A percentile compares a stretch with the other conserved stretches of the same genome.
Evolutionary conservation across 2,329 filamentous ascomycete genomes (phyloP).

Genomic region (Basipetospora chlamydospora): DNA sequence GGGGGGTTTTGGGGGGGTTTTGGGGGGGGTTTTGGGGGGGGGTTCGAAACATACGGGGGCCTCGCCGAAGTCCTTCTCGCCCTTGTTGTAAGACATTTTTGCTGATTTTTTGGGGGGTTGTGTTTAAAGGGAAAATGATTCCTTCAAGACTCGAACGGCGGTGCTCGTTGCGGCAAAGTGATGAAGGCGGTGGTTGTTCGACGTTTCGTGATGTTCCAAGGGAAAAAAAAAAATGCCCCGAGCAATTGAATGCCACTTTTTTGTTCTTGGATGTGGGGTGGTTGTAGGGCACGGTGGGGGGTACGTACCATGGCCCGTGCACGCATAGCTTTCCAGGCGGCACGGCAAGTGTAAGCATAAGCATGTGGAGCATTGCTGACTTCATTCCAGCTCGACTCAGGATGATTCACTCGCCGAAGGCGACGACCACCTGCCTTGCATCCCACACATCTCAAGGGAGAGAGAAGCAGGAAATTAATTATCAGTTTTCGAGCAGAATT

Average conservation of each 20-base stretch:
- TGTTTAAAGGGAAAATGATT: slow-evolving; percentile 12
- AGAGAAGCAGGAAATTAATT: too few relatives aligned
- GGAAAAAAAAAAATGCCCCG: slow-evolving; percentile 1
- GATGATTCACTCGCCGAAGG: too few relatives aligned
- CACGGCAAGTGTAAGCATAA: too few relatives aligned
- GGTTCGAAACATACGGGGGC: slow-evolving; percentile 53
- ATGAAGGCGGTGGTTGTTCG: slow-evolving; percentile 40
- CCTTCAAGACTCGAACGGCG: slow-evolving; percentile 72
- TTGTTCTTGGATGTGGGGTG: too few relatives aligned
- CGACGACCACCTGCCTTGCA: too few relatives aligned
- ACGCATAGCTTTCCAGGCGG: too few relatives aligned
- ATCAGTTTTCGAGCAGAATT: too few relatives aligned
- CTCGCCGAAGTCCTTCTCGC: slow-evolving; percentile 86
- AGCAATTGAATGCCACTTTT: slow-evolving; percentile 1
- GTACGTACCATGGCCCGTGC: too few relatives aligned
- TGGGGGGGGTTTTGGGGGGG: slow-evolving; percentile 1
- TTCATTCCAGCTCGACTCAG: too few relatives aligned
- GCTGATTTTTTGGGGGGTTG: slow-evolving; percentile 16
- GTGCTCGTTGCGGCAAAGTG: slow-evolving; percentile 61
- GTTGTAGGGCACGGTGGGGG: neutral
- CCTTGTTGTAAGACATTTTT: slow-evolving; percentile 90
- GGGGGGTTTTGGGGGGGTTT: too few relatives aligned
- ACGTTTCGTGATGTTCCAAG: neutral
- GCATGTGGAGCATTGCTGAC: too few relatives aligned
- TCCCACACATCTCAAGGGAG: too few relatives aligned